Percentiles rank a stretch among this genome's conserved stretches.
Evolutionary conservation across 805 yeast species (phyloP).

Genomic region (Candida insectalens): DNA sequence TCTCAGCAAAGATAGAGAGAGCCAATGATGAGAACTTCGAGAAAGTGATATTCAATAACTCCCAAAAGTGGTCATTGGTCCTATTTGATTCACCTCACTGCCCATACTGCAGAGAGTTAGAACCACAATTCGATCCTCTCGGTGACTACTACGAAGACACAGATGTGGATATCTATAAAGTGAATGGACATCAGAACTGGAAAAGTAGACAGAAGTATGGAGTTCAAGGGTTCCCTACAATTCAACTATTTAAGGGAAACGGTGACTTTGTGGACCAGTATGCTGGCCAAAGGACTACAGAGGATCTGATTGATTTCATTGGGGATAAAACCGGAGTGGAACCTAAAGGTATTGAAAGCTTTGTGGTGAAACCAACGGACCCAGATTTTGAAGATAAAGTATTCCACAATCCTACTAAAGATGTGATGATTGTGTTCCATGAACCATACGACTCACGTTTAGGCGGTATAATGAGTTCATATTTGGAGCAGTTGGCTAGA

Average conservation of each 20-base stretch:
- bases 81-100: slow-evolving; percentile 40
- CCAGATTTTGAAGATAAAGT: slow-evolving; percentile 10
- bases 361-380: slow-evolving; percentile 4
- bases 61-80: slow-evolving; percentile 27
- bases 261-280: slow-evolving; percentile 32
- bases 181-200: slow-evolving; percentile 25
- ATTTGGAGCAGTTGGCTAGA: slow-evolving; percentile 22
- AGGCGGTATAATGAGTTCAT: slow-evolving; percentile 22
- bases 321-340: slow-evolving; percentile 23
- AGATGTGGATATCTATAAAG: slow-evolving; percentile 25
- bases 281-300: slow-evolving; percentile 24
- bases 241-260: slow-evolving; percentile 32
- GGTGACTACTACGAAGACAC: slow-evolving; percentile 32
- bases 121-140: slow-evolving; percentile 36
- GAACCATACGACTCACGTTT: slow-evolving; percentile 28
- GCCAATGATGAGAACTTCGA: slow-evolving; percentile 18
- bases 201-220: slow-evolving; percentile 29
- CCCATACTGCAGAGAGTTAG: slow-evolving; percentile 33
- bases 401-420: slow-evolving; percentile 8
- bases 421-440: slow-evolving; percentile 23
- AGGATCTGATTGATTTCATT: slow-evolving; percentile 23
- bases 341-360: slow-evolving; percentile 15
- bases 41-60: slow-evolving; percentile 9
- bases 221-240: slow-evolving; percentile 37
- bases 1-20: too few relatives aligned